Evolutionary conservation across 768 basidiomycete genomes (phyloP), one percentile per base, ranked within the genome.

Genomic region (Sarcomyxa edulis): DNA sequence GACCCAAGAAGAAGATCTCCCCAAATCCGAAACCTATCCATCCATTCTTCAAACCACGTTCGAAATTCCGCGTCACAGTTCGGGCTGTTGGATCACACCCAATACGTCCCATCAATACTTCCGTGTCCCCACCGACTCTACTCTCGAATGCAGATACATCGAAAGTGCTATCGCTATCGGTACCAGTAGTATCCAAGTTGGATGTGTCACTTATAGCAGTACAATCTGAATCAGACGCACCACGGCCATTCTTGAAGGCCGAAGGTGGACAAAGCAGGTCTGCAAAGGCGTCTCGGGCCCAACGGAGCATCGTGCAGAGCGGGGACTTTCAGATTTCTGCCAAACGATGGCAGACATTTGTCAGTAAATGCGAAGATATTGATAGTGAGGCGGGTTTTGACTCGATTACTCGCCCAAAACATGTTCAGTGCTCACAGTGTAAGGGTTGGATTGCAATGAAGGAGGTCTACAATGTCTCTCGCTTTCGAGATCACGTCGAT

Each of bases 381-480:
- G 32, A 34, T 19, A 3, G n/a, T 14, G 11, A 34, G 15, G 32
- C 32, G n/a, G 11, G 32, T 35, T 37, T 35, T 29, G 28, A 16
- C 11, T 6, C 27, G 26, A n/a, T n/a, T n/a, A 36, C 19, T 19
- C 40, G 31, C 20, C 14, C 35, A 34, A 16, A n/a, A 8, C 14
- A 5, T 27, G 44, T 54, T 6, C 37, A 40, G 2, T 47, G 47
- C 38, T 44, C 40, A 1, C 18, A 16, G 8, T 56, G 54, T 39
- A 43, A 45, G 16, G 23, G 21, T 9, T 37, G 33, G 26, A 11
- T 29, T 8, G 25, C 24, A 19, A 40, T 48, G 35, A 47, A 49
- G 32, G 35, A 43, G 14, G 27, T 44, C 1, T 53, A 48, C 32
- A 35, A 38, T 23, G 16, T 34, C 4, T 7, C 26, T n/a, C 32